Percentiles rank a stretch among this genome's conserved stretches.
These are phyloP conservation scores for Ulota crispa DNA, from an alignment of 225 moss, liverwort and hornwort species.

Conservation along the genomic window DNA sequence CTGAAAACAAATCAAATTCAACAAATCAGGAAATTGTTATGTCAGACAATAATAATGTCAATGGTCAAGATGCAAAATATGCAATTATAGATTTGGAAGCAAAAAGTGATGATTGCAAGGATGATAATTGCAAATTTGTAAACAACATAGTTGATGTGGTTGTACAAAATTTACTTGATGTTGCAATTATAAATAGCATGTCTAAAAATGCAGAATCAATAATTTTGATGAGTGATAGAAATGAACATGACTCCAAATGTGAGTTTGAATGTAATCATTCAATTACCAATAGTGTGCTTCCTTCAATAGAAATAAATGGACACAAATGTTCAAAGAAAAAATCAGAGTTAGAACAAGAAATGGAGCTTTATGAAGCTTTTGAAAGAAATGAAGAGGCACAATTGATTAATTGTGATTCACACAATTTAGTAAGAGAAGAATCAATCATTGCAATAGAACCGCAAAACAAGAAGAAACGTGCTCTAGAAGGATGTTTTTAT, in stretches of 20 bases:
- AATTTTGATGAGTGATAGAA: background rate
- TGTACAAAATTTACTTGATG: constrained; percentile 27
- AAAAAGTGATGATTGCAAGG: background rate
- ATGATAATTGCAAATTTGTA: background rate
- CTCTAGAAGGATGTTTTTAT: constrained; percentile 53
- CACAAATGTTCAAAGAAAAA: constrained; percentile 1
- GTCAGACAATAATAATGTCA: background rate
- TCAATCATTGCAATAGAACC: constrained; percentile 24
- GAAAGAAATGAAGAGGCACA: constrained; percentile 63
- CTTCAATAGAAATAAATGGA: background rate
- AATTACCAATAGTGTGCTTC: background rate
- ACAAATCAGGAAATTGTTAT: background rate
- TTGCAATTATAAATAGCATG: constrained; percentile 13
- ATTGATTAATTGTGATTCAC: constrained; percentile 31
- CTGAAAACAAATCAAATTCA: background rate
- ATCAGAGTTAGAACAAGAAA: constrained; percentile 84
- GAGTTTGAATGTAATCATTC: background rate
- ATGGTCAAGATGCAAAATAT: background rate
- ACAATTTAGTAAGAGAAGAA: constrained; percentile 35
- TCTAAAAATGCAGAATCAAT: background rate
- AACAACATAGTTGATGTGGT: constrained; percentile 2
- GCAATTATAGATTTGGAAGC: background rate
- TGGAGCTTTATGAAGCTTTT: constrained; percentile 86
- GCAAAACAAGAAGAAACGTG: constrained; percentile 64
- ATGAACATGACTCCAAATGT: background rate